Evolutionary conservation across 768 basidiomycete species (phyloP), one percentile per base, ranked within the genome.

Genomic region (Trametes cubensis): DNA sequence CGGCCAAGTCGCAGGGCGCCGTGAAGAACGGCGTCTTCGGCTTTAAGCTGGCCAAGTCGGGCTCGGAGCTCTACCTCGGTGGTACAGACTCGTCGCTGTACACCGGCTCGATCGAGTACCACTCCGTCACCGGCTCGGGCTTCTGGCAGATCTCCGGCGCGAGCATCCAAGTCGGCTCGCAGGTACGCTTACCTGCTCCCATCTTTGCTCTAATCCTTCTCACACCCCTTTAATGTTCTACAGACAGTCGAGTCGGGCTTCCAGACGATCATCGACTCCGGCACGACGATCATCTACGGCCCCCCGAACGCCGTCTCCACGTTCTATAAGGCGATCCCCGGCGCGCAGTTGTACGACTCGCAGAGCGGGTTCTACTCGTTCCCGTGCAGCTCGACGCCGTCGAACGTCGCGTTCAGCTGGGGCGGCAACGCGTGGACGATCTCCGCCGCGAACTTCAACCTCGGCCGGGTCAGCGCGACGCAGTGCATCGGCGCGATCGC

Each of bases 61-160:
- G 74, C 25, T 78, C 81, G n/a, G 82, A 84, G 69, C 77, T 89
- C 14, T 80, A 77, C 61, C 68, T 88, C 55, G 86, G 86, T 25
- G 86, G 84, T 21, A 76, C 77, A 5, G 77, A 89, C 70, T 66
- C 68, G 3, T 62, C 69, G 18, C 69, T 79, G 58, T 86, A 81
- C 71, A 79, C 78, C n/a, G 81, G 79, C 13, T 63, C 69, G 2
- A 71, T 84, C 66, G 65, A 68, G 57, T 64, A 64, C 65, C 67
- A 69, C 63, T 11, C 53, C 60, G 53, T 66, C 42, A 56, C 46
- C 41, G 58, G 61, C 42, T 61, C 53, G 21, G 69, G 55, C 20
- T 74, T 64, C 66, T 74, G 72, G 71, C 69, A 73, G 60, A 64
- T 74, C 50, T 63, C 60, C 10, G 30, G 71, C 30, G 69, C 71